A percentile compares a stretch with the other conserved stretches of the same genome.
Conservation (phyloP, 768 basidiomycete genomes). For the Lepiota venenata region DNA sequence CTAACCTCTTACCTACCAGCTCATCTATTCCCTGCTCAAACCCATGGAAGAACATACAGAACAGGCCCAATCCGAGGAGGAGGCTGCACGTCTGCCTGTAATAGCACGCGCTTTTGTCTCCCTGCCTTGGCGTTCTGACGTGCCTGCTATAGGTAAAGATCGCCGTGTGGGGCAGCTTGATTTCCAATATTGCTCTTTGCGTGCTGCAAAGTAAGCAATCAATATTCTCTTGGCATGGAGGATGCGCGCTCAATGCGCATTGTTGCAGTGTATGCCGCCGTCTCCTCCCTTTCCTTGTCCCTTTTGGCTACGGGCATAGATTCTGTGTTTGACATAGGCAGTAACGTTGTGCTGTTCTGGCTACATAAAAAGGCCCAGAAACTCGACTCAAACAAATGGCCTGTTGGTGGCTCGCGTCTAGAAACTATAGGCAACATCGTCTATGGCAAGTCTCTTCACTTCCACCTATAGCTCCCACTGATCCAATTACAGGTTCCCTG, state of each 20-base stretch:
- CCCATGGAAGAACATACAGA: constrained; percentile 87
- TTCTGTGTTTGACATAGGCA: constrained; percentile 80
- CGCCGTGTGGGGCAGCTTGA: constrained; percentile 82
- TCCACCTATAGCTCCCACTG: constrained; percentile 25
- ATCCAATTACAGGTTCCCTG: constrained; percentile 23
- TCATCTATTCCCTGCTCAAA: constrained; percentile 85
- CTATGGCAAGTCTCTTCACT: constrained; percentile 50
- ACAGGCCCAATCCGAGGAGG: constrained; percentile 72
- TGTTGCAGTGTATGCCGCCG: constrained; percentile 81
- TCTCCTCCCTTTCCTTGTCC: constrained; percentile 79
- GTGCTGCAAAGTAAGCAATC: constrained; percentile 60
- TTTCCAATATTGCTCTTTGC: constrained; percentile 70
- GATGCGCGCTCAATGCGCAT: background rate
- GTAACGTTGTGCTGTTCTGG: constrained; percentile 78
- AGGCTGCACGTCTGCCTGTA: constrained; percentile 64
- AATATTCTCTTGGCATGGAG: background rate
- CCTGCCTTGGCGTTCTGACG: constrained; percentile 2
- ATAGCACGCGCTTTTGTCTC: background rate
- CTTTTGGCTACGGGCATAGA: constrained; percentile 90
- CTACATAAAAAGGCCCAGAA: constrained; percentile 68
- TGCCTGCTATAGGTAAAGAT: constrained; percentile 65
- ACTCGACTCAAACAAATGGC: constrained; percentile 86
- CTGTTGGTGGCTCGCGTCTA: constrained; percentile 85
- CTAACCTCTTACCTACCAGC: constrained; percentile 45
- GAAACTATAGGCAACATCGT: constrained; percentile 89